Conservation (phyloP, 2,329 filamentous ascomycete genomes). For the Coniella vitis region DNA sequence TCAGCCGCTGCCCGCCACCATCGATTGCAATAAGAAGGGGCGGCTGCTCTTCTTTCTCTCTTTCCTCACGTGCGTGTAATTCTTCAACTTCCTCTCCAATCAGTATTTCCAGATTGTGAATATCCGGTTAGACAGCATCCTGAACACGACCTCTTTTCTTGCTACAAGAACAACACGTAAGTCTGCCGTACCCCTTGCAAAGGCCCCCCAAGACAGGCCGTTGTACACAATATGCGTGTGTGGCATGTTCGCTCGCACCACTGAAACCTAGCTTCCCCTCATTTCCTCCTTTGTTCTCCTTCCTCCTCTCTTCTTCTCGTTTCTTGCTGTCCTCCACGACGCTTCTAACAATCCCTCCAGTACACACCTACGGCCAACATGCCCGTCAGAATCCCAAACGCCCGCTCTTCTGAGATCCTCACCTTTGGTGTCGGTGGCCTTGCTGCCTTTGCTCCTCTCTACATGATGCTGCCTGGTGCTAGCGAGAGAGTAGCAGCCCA, state of each 20-base stretch:
- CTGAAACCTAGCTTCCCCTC: constrained; percentile 1
- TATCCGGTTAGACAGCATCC: too few species aligned
- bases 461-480: constrained; percentile 50
- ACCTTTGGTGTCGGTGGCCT: constrained; percentile 49
- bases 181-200: too few species aligned
- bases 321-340: too few species aligned
- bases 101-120: too few species aligned
- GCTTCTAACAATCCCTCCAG: not conserved
- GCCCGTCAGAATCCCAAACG: constrained; percentile 44
- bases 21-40: too few species aligned
- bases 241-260: not conserved
- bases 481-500: constrained; percentile 47
- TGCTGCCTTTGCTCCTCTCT: constrained; percentile 48
- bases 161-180: too few species aligned
- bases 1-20: too few species aligned
- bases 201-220: too few species aligned
- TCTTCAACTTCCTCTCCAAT: too few species aligned
- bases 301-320: constrained; percentile 7
- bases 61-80: not conserved
- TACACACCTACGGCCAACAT: constrained; percentile 28
- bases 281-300: constrained; percentile 1
- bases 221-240: too few species aligned
- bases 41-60: too few species aligned
- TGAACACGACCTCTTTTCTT: too few species aligned
- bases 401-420: constrained; percentile 41